Evolutionary conservation across 202 grass and related monocot species (phyloP).

Genomic region (Eragrostis tef): DNA sequence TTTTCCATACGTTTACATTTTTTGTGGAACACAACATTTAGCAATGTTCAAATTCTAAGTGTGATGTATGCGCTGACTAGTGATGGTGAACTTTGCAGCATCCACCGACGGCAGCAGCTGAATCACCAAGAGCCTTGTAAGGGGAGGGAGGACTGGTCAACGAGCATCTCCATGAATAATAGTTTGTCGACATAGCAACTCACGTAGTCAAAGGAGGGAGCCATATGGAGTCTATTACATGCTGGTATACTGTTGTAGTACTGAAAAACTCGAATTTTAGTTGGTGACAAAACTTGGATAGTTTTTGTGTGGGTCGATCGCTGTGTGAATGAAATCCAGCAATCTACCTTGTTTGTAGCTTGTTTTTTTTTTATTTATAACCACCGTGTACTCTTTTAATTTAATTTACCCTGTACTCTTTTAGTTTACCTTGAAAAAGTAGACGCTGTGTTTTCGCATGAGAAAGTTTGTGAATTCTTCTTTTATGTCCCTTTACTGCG

Average conservation of each 20-base stretch:
- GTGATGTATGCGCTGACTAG: neutral
- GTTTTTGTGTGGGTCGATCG: slow-evolving; percentile 1
- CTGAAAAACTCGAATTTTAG: slow-evolving; percentile 23
- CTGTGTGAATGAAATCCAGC: slow-evolving; percentile 31
- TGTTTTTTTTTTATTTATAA: neutral
- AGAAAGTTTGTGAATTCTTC: too few species aligned
- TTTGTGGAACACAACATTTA: neutral
- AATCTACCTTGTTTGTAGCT: neutral
- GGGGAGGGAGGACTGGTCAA: neutral
- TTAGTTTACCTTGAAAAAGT: neutral
- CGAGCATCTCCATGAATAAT: slow-evolving; percentile 18
- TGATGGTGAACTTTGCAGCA: slow-evolving; percentile 20
- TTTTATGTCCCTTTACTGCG: too few species aligned
- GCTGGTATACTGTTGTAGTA: neutral
- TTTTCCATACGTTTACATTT: neutral
- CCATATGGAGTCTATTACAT: neutral
- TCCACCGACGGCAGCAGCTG: neutral
- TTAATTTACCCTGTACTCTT: neutral
- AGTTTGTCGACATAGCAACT: slow-evolving; percentile 19
- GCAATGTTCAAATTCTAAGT: neutral
- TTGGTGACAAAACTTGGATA: slow-evolving; percentile 22
- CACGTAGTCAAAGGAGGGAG: neutral
- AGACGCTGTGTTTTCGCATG: neutral
- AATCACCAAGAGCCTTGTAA: slow-evolving; percentile 22
- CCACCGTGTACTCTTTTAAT: neutral